A percentile compares a stretch with the other conserved stretches of the same genome.
Evolutionary conservation across 306 rosid species (phyloP).

Genomic region (Rosa multiflora): DNA sequence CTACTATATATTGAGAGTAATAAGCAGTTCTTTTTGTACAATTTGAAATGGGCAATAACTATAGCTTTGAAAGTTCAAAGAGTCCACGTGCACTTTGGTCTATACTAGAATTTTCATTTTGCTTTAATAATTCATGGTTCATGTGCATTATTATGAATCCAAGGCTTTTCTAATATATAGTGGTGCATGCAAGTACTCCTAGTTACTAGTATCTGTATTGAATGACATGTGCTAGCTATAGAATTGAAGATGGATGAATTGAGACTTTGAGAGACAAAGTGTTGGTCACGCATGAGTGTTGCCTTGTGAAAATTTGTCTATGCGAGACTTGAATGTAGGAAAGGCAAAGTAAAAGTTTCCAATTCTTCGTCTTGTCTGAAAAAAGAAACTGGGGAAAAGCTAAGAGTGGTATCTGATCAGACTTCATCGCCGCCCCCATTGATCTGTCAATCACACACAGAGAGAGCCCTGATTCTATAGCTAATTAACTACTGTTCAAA

Average conservation of each 20-base stretch:
- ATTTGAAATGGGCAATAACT: background rate
- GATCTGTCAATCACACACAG: conserved; percentile 7
- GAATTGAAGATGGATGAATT: background rate
- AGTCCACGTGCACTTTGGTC: too few relatives aligned
- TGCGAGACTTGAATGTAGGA: conserved; percentile 1
- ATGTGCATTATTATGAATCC: background rate
- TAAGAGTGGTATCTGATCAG: conserved; percentile 9
- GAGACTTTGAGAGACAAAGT: background rate
- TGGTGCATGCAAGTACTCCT: background rate
- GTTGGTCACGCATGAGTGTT: conserved; percentile 1
- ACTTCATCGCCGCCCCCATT: conserved; percentile 21
- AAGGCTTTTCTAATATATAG: background rate
- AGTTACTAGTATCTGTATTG: background rate
- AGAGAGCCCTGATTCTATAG: background rate
- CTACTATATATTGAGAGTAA: background rate
- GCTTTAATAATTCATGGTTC: background rate
- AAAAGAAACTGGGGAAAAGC: conserved; percentile 12
- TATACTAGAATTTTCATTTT: background rate
- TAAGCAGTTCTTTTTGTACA: background rate
- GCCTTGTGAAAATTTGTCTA: conserved; percentile 9
- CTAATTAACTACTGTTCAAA: conserved; percentile 3
- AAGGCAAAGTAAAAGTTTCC: conserved; percentile 21
- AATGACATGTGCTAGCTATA: conserved; percentile 5
- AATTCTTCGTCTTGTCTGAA: conserved; percentile 17
- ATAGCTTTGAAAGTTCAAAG: background rate